Percentiles rank a stretch among this genome's conserved stretches.
These are phyloP conservation scores for Komagataella populi DNA, from an alignment of 805 yeast species.

Conservation along the genomic window DNA sequence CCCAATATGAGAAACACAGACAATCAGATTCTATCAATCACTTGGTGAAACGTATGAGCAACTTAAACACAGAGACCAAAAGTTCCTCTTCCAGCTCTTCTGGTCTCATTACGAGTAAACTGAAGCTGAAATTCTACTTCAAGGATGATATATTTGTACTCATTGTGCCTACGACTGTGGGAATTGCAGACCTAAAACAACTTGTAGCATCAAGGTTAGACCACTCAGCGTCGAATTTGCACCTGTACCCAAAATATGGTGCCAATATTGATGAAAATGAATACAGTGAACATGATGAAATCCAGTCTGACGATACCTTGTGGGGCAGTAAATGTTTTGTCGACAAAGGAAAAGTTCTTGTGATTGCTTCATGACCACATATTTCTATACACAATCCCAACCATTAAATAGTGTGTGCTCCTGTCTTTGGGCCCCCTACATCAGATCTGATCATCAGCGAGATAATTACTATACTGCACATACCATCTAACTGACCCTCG, in stretches of 20 bases:
- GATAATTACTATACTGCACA: neutral
- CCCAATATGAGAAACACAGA: constrained; percentile 28
- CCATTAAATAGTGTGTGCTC: neutral
- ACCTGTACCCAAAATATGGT: constrained; percentile 14
- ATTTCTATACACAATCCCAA: too few relatives aligned
- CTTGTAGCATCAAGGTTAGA: constrained; percentile 16
- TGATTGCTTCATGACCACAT: constrained; percentile 4
- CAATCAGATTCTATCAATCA: constrained; percentile 5
- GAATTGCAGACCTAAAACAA: constrained; percentile 12
- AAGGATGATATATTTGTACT: constrained; percentile 75
- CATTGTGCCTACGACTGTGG: constrained; percentile 12
- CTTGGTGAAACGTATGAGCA: constrained; percentile 9
- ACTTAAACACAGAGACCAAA: constrained; percentile 6
- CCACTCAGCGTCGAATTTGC: constrained; percentile 11
- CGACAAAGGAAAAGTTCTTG: constrained; percentile 20
- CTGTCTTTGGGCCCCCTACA: neutral
- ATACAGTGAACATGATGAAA: constrained; percentile 8
- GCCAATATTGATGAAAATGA: constrained; percentile 10
- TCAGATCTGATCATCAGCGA: neutral
- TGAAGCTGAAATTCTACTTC: constrained; percentile 63
- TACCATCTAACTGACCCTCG: neutral
- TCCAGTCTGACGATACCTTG: constrained; percentile 11
- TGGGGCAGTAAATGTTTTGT: constrained; percentile 13
- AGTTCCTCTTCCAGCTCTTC: neutral
- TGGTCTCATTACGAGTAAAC: constrained; percentile 15